Evolutionary conservation across 352 stramenopile genomes (phyloP).

Genomic region (Phytophthora lateralis): DNA sequence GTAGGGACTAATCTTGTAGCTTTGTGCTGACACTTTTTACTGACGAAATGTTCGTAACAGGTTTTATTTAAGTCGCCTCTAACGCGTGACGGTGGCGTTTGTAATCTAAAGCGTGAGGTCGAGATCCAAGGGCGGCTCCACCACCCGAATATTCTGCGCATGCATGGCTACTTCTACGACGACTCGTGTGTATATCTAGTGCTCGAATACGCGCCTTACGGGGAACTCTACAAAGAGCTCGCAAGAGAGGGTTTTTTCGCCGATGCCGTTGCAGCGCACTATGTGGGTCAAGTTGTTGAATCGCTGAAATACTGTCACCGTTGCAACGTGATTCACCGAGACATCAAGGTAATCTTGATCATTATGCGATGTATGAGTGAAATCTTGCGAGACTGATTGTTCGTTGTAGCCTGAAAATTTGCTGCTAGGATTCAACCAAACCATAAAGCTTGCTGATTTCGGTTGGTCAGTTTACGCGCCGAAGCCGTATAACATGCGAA

Average conservation of each 20-base stretch:
- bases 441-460: slow-evolving; percentile 89
- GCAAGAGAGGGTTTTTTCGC: slow-evolving; percentile 59
- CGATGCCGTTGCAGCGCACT: slow-evolving; percentile 60
- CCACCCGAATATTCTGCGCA: slow-evolving; percentile 74
- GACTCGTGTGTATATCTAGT: slow-evolving; percentile 84
- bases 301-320: slow-evolving; percentile 81
- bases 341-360: slow-evolving; percentile 76
- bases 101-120: slow-evolving; percentile 81
- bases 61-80: slow-evolving; percentile 74
- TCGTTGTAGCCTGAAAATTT: slow-evolving; percentile 79
- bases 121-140: slow-evolving; percentile 83
- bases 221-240: slow-evolving; percentile 84
- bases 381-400: slow-evolving; percentile 3
- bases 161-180: slow-evolving; percentile 90
- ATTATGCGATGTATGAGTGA: not conserved
- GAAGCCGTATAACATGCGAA: slow-evolving; percentile 56
- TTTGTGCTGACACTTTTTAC: not conserved
- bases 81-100: slow-evolving; percentile 53
- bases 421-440: slow-evolving; percentile 72
- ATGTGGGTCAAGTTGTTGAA: slow-evolving; percentile 80
- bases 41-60: slow-evolving; percentile 19
- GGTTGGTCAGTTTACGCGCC: slow-evolving; percentile 85
- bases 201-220: slow-evolving; percentile 81
- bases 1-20: slow-evolving; percentile 28
- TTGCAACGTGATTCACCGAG: slow-evolving; percentile 83